A percentile compares a stretch with the other conserved stretches of the same genome.
Conservation (phyloP, 192 early-diverging fungal species). For the Gamsiella multidivaricata region DNA sequence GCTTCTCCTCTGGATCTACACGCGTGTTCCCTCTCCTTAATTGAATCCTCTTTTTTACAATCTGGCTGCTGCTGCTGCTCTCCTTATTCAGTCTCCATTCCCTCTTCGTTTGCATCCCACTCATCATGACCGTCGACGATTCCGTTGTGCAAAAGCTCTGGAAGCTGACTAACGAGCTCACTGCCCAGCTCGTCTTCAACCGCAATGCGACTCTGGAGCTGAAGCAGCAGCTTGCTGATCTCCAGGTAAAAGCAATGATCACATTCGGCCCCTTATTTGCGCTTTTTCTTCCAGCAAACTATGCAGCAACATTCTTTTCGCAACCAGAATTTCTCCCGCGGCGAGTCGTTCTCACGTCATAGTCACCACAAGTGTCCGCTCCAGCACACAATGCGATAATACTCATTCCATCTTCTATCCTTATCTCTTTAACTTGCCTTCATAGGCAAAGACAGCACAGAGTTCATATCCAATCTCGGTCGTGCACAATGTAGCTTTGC, state of each 20-base stretch:
- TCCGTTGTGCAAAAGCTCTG: slow-evolving; percentile 57
- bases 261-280: neutral
- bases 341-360: too few species aligned
- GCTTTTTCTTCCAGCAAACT: neutral
- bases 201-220: slow-evolving; percentile 51
- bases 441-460: slow-evolving; percentile 39
- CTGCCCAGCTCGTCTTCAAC: slow-evolving; percentile 57
- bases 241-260: slow-evolving; percentile 37
- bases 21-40: too few species aligned
- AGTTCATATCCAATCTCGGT: neutral
- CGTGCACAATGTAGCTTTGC: slow-evolving; percentile 1
- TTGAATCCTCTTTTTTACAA: too few species aligned
- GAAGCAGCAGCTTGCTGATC: slow-evolving; percentile 53
- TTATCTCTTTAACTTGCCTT: too few species aligned
- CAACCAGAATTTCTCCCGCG: too few species aligned
- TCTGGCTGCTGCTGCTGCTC: too few species aligned
- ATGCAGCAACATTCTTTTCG: too few species aligned
- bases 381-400: too few species aligned
- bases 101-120: neutral
- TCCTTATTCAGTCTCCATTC: too few species aligned
- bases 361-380: too few species aligned
- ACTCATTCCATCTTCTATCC: too few species aligned
- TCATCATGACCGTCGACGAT: slow-evolving; percentile 56
- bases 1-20: too few species aligned
- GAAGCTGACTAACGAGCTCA: slow-evolving; percentile 61